Conservation (phyloP, 805 yeast genomes). For the Yarrowia alimentaria region DNA sequence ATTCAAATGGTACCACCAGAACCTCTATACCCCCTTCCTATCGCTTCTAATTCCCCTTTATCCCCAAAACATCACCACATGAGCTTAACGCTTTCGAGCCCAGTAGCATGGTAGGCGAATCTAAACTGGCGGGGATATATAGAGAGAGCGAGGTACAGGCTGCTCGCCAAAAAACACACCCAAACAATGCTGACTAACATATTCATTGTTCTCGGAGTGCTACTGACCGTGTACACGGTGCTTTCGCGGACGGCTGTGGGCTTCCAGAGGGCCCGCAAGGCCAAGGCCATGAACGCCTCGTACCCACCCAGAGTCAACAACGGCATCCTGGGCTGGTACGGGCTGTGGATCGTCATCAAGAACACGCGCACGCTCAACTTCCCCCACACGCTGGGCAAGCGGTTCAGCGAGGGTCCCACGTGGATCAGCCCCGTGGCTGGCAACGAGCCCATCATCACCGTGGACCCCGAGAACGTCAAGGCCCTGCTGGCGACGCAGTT, state of each 20-base stretch:
- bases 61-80: no score
- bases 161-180: background rate
- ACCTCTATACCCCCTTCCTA: no score
- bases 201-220: background rate
- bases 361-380: conserved; percentile 2
- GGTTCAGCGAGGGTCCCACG: conserved; percentile 1
- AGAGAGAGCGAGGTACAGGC: background rate
- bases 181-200: conserved; percentile 11
- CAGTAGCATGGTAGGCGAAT: no score
- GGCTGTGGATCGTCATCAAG: background rate
- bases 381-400: conserved; percentile 9
- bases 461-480: conserved; percentile 40
- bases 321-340: conserved; percentile 23
- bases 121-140: background rate
- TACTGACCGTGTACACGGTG: conserved; percentile 3
- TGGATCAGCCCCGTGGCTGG: conserved; percentile 17
- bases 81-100: no score
- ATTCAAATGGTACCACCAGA: no score
- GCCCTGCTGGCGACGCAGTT: conserved; percentile 39
- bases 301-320: background rate
- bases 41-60: no score
- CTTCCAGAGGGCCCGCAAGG: conserved; percentile 11
- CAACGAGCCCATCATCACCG: conserved; percentile 31
- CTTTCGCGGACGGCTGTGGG: background rate
- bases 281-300: conserved; percentile 13